Conservation (phyloP, 2,329 filamentous ascomycete genomes). For the Cadophora malorum region DNA sequence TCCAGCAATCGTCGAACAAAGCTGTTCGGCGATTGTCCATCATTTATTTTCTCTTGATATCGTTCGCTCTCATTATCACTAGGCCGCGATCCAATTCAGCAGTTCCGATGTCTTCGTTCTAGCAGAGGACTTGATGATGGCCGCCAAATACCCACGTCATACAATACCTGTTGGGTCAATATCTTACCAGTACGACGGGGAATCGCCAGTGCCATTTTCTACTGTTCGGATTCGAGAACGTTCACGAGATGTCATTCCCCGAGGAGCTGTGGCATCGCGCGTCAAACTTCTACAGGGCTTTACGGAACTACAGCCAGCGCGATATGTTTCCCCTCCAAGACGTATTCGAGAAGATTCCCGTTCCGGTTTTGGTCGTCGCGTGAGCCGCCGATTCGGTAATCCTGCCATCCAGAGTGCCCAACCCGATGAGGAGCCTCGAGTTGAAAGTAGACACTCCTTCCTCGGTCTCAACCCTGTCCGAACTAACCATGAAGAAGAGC, state of each 20-base stretch:
- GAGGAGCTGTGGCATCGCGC: constrained; percentile 47
- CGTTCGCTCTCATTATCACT: constrained; percentile 26
- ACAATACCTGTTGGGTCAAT: constrained; percentile 1
- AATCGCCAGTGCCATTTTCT: background rate
- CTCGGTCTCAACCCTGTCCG: constrained; percentile 38
- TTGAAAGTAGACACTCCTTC: constrained; percentile 43
- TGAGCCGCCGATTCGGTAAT: constrained; percentile 35
- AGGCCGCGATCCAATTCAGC: constrained; percentile 1
- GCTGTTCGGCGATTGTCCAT: constrained; percentile 20
- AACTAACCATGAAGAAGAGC: constrained; percentile 39
- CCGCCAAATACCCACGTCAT: constrained; percentile 6
- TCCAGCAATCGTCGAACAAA: constrained; percentile 17
- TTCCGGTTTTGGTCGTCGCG: constrained; percentile 45
- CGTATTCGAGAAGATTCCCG: constrained; percentile 36
- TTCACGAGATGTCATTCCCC: constrained; percentile 40
- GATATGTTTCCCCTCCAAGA: constrained; percentile 39
- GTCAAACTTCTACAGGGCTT: constrained; percentile 45
- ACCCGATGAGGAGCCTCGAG: constrained; percentile 38
- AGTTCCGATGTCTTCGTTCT: constrained; percentile 8
- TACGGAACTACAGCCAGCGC: constrained; percentile 36
- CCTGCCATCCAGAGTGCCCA: constrained; percentile 40
- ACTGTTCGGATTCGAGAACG: constrained; percentile 19
- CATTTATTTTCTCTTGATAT: constrained; percentile 27
- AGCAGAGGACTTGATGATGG: constrained; percentile 16
- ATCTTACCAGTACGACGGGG: constrained; percentile 6